Evolutionary conservation across 192 early-diverging fungal genomes (phyloP).

Genomic region (Podila epigama): DNA sequence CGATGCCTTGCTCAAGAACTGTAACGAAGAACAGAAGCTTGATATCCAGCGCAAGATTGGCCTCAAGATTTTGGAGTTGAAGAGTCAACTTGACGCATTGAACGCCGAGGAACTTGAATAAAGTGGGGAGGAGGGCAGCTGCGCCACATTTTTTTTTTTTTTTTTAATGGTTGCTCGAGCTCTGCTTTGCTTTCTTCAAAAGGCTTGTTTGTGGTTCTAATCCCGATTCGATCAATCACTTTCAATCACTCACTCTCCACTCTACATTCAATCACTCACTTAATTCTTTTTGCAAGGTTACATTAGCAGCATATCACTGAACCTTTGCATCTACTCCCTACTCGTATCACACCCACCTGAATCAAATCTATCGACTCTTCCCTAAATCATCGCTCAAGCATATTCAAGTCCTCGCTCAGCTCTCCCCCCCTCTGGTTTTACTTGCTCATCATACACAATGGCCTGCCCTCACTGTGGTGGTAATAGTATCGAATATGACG

Average conservation of each 20-base stretch:
- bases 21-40: constrained; percentile 32
- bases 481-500: constrained; percentile 71
- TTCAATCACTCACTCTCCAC: background rate
- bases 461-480: constrained; percentile 64
- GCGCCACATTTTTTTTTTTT: background rate
- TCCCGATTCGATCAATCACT: too few species aligned
- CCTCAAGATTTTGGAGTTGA: constrained; percentile 51
- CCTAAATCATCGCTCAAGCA: too few species aligned
- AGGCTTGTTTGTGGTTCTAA: too few species aligned
- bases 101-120: constrained; percentile 45
- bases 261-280: background rate
- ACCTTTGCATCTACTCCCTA: too few species aligned
- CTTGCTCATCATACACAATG: constrained; percentile 45
- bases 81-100: constrained; percentile 40
- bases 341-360: too few species aligned
- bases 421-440: background rate
- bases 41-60: constrained; percentile 50
- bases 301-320: background rate
- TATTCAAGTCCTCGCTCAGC: too few species aligned
- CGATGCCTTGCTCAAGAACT: constrained; percentile 23
- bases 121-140: background rate
- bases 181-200: too few species aligned
- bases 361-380: too few species aligned
- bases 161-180: background rate
- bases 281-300: background rate